Evolutionary conservation across 257 asterid species (phyloP), one percentile per base, ranked within the genome.

Genomic region (Scutellaria galericulata): DNA sequence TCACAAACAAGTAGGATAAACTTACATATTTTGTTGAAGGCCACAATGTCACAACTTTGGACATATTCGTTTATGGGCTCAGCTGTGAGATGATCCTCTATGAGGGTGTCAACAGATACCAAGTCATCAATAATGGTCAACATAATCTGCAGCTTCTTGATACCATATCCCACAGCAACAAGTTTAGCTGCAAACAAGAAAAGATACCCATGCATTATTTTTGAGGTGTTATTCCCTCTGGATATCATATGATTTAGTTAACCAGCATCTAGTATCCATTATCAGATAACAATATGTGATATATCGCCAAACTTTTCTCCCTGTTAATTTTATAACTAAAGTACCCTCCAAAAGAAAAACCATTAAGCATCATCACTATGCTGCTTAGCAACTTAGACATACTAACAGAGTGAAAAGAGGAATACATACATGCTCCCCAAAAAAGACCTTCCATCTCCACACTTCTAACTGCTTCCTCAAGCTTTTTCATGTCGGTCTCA

Each of bases 401-500:
- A 48, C 22, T 54, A 20, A 3, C n/a, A 7, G 37, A 31, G 37
- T 31, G 37, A 31, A 1, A 3, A 4, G 37, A 63, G 40, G 62
- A 31, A 31, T 31, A 31, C 95, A 50, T 78, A 94, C 97, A 87
- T 62, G 97, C 99, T 73, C 99, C 99, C 95, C 91, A 94, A 52
- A 79, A 52, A 54, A 94, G 89, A 76, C 99, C 98, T 53, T 93
- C 98, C 91, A 86, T 74, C 50, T 77, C 22, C 72, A 93, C 90
- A 54, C 85, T 70, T 66, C 91, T 82, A 50, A 94, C 96, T 18
- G 96, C 93, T 82, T 94, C 99, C 75, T 94, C 99, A 11, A 94
- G 98, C 79, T 86, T 84, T 69, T 91, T 84, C 99, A 95, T 95
- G 68, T 90, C 98, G 11, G 99, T 95, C 79, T 95, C 99, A 37